Conservation (phyloP, 179 eudicot species). For the Actinidia chinensis region DNA sequence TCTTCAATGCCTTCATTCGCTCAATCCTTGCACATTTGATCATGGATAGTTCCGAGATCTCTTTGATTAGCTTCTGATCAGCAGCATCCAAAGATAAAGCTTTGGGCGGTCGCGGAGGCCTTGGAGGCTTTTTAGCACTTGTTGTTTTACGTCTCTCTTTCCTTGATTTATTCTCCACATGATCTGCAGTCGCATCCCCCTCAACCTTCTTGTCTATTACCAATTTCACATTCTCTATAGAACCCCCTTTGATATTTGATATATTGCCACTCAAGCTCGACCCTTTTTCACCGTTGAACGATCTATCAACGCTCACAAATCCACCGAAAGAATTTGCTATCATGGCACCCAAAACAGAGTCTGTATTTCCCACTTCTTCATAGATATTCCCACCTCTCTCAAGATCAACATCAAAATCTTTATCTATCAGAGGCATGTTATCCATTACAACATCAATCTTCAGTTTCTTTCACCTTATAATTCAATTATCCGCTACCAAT, state of each 20-base stretch:
- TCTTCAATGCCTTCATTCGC: conserved; percentile 80
- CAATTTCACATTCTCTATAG: conserved; percentile 27
- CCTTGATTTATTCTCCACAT: conserved; percentile 33
- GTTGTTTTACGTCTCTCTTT: conserved; percentile 59
- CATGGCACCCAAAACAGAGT: conserved; percentile 18
- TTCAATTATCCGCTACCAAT: background rate
- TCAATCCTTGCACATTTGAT: conserved; percentile 66
- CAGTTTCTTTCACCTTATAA: background rate
- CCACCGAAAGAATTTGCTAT: conserved; percentile 23
- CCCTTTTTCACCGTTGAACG: conserved; percentile 31
- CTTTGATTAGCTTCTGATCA: conserved; percentile 78
- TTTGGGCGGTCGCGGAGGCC: conserved; percentile 72
- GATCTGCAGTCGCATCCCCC: conserved; percentile 32
- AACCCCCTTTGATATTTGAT: conserved; percentile 20
- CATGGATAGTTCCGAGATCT: conserved; percentile 62
- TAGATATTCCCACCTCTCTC: conserved; percentile 31
- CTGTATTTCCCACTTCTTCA: conserved; percentile 24
- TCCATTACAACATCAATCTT: background rate
- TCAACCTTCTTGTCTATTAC: conserved; percentile 37
- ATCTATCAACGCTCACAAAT: conserved; percentile 22
- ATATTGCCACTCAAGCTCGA: conserved; percentile 4
- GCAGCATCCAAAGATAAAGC: conserved; percentile 69
- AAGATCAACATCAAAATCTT: background rate
- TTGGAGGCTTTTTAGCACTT: conserved; percentile 73
- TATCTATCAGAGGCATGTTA: background rate